phyloP scores from a whole-genome alignment of 2,329 filamentous ascomycete species.

The Ophiosphaerella narmari region DNA sequence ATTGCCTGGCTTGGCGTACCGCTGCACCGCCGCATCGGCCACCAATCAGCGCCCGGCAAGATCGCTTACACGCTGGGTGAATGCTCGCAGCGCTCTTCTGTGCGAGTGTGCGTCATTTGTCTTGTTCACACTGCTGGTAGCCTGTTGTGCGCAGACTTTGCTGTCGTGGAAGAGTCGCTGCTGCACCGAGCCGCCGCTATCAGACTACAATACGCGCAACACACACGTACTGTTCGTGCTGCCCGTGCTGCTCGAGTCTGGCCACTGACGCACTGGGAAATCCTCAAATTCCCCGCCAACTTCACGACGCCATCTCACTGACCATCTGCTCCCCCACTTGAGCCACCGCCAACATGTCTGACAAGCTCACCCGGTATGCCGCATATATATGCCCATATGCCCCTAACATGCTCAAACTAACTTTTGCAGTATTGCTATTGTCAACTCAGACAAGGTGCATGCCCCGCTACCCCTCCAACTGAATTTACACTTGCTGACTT shows the following conservation, averaged over 20 bases:
- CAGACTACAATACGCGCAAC: background rate
- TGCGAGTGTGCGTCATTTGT: conserved; percentile 3
- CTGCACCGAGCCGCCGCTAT: background rate
- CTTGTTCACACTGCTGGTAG: conserved; percentile 9
- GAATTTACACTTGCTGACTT: conserved; percentile 40
- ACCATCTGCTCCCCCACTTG: conserved; percentile 11
- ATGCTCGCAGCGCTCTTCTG: conserved; percentile 24
- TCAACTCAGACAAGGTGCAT: conserved; percentile 93
- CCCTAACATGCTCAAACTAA: conserved; percentile 17
- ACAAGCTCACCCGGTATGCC: conserved; percentile 89
- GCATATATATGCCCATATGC: background rate
- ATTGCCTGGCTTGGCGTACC: conserved; percentile 2
- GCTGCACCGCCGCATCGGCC: conserved; percentile 8
- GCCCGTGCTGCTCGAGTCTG: conserved; percentile 4
- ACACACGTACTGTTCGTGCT: background rate
- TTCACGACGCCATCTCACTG: conserved; percentile 11
- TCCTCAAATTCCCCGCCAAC: conserved; percentile 25
- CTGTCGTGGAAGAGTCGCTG: background rate
- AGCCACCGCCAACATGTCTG: conserved; percentile 66
- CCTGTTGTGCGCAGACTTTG: background rate
- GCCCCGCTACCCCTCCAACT: conserved; percentile 48
- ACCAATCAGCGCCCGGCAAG: conserved; percentile 23
- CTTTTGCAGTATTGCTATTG: conserved; percentile 80
- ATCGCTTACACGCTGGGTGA: conserved; percentile 20
- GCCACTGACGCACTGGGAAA: conserved; percentile 16